Base-by-base conservation (phyloP, 2,329 filamentous ascomycete genomes). In the Sclerotinia sclerotiorum region DNA sequence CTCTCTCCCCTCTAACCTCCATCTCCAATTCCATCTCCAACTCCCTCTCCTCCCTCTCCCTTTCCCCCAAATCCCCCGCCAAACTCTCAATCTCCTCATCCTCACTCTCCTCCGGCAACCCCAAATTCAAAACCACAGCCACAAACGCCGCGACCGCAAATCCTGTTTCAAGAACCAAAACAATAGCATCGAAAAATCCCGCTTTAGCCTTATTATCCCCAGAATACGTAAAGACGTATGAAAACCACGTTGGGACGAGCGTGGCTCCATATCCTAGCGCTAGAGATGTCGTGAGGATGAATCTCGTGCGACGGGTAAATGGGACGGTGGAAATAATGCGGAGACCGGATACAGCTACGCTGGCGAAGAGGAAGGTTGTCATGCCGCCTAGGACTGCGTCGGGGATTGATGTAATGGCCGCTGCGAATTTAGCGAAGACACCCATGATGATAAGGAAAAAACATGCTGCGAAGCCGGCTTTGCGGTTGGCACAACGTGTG, bases 381-480 rank as follows among this genome's bases (percentile, higher is more conserved):
- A 91, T 91, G 60, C 88, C 88, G 49, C 88, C 89, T 2, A 90
- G 82, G 1, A 90, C 87, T 0, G 87, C 77, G 2, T 83, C 79
- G 0, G 92, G 92, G 71, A 95, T 94, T 5, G 91, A 85, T 5
- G 92, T 90, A 5, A 95, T 86, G 0, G 90, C 85, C 0, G 92
- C 92, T 0, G 91, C 91, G 73, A 94, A 94, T 79, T 95, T 95
- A 73, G 90, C 87, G 74, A 94, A 93, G 70, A 95, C 81, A 21
- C 92, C 92, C 87, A 93, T 93, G 72, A 95, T 78, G 70, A 95
- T 79, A 15, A 95, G 84, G 82, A 93, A 93, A 74, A 90, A 83
- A 77, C 87, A 93, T 76, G 88, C 90, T 61, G 88, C 90, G 77
- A 93, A 93, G 5, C 92, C 92, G 6, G 91, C 92, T 58, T 88